Percentiles rank a stretch among this genome's conserved stretches.
Evolutionary conservation across 768 basidiomycete species (phyloP).

Genomic region (Phanerodontia chrysosporium): DNA sequence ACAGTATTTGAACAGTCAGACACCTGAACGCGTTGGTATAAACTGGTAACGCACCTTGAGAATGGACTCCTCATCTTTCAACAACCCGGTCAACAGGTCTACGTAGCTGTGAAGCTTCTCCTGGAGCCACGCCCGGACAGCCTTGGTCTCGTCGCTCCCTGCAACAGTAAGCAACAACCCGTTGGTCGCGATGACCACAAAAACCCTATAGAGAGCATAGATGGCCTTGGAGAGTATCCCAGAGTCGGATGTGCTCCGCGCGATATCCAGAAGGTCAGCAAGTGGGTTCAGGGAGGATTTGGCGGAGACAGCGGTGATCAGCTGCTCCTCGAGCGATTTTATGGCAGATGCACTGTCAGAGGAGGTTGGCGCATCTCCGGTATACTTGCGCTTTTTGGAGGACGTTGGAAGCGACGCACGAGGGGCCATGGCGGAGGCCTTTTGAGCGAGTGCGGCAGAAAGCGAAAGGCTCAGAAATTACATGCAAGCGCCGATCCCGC

Average conservation of each 20-base stretch:
- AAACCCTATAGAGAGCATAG: conserved; percentile 79
- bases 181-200: conserved; percentile 56
- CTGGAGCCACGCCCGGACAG: conserved; percentile 77
- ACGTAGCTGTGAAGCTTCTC: conserved; percentile 70
- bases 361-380: background rate
- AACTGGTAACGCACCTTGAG: conserved; percentile 71
- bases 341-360: conserved; percentile 18
- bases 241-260: conserved; percentile 43
- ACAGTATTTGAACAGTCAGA: too few relatives aligned
- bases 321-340: conserved; percentile 48
- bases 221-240: conserved; percentile 67
- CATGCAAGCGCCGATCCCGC: background rate
- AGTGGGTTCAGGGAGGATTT: conserved; percentile 73
- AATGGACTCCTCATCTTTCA: conserved; percentile 73
- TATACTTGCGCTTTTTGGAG: conserved; percentile 24
- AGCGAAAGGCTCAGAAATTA: background rate
- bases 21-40: too few relatives aligned
- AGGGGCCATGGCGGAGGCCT: conserved; percentile 7
- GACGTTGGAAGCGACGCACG: conserved; percentile 18
- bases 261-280: conserved; percentile 66
- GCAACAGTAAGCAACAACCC: conserved; percentile 53
- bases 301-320: conserved; percentile 48
- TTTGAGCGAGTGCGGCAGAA: background rate
- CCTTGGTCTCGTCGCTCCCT: conserved; percentile 51
- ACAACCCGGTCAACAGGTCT: conserved; percentile 59